These are phyloP conservation scores for Carex parvula DNA, from an alignment of 176 grass and related monocot genomes.

Conservation along the genomic window DNA sequence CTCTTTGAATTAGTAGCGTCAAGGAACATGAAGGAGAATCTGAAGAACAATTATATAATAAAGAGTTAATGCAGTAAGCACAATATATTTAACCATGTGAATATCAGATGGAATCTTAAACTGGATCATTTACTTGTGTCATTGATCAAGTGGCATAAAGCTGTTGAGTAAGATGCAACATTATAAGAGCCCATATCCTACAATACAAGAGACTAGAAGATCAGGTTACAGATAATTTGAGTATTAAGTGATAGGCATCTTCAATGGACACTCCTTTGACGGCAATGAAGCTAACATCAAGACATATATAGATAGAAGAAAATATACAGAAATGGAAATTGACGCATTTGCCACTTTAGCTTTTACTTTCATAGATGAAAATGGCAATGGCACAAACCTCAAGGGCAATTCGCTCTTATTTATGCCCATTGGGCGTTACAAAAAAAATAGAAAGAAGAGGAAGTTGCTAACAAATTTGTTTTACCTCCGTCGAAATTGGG, in stretches of 20 bases:
- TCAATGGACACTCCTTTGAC: background rate
- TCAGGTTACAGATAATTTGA: conserved; percentile 1
- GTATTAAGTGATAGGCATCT: background rate
- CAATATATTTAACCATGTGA: background rate
- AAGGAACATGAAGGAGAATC: conserved; percentile 38
- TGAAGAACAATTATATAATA: conserved; percentile 26
- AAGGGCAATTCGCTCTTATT: background rate
- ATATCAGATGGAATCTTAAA: background rate
- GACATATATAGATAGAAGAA: background rate
- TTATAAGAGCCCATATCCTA: conserved; percentile 31
- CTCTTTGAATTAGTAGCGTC: conserved; percentile 43
- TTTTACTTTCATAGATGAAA: background rate
- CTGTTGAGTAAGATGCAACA: conserved; percentile 42
- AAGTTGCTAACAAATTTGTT: background rate
- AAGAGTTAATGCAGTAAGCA: background rate
- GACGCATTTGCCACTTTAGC: background rate
- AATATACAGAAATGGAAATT: background rate
- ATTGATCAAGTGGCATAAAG: conserved; percentile 69
- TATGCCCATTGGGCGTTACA: background rate
- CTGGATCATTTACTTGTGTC: conserved; percentile 28
- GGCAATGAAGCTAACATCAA: background rate
- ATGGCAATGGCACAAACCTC: background rate
- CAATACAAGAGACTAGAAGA: background rate
- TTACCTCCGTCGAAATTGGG: conserved; percentile 33
- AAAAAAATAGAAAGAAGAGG: background rate